Conservation (phyloP, 148 eudicot species). For the Salicornia ramosissima region DNA sequence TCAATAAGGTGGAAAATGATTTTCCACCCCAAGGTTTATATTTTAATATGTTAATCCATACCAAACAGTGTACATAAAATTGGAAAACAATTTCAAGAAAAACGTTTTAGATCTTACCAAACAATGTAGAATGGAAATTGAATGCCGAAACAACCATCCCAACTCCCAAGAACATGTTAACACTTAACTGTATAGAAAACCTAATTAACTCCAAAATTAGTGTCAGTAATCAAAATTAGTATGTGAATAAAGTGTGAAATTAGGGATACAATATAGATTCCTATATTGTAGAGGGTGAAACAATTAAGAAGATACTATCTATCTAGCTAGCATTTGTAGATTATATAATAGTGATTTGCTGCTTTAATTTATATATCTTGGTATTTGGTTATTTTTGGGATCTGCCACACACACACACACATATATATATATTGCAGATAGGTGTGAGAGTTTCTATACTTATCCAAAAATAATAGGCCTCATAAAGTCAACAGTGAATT, state of each 20-base stretch:
- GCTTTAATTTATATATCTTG: neutral
- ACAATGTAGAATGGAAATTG: too few species aligned
- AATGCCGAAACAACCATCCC: too few species aligned
- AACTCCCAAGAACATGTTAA: too few species aligned
- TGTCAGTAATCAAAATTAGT: conserved; percentile 14
- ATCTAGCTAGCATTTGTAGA: too few species aligned
- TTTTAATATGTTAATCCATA: too few species aligned
- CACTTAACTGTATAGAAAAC: too few species aligned
- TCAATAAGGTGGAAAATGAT: too few species aligned
- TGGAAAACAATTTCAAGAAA: too few species aligned
- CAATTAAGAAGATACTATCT: conserved; percentile 4
- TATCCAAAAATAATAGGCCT: conserved; percentile 17
- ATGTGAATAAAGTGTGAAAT: conserved; percentile 1
- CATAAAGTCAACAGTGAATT: conserved; percentile 13
- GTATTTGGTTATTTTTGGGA: conserved; percentile 19
- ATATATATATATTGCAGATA: neutral
- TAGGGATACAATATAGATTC: conserved; percentile 7
- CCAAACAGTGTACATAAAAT: too few species aligned
- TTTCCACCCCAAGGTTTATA: too few species aligned
- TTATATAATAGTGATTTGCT: neutral
- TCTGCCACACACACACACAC: conserved; percentile 10
- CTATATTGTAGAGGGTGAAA: conserved; percentile 5
- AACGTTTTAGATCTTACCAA: too few species aligned
- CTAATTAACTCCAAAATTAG: conserved; percentile 6
- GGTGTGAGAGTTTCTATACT: conserved; percentile 1